These are phyloP conservation scores for Hepatocystis sp. DNA, from an alignment of 169 alveolate genomes.

Conservation along the genomic window DNA sequence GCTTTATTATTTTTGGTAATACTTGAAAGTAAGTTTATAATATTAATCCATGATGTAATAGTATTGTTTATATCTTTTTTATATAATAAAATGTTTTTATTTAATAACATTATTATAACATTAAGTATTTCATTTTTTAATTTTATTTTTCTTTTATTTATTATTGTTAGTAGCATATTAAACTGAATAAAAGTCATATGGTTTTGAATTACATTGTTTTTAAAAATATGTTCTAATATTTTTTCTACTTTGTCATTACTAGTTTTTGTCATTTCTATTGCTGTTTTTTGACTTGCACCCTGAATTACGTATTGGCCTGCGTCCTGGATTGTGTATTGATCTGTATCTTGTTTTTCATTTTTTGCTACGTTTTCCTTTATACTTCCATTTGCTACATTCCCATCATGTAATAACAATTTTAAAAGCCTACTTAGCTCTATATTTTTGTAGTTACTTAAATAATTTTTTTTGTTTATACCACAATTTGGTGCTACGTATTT, in stretches of 20 bases:
- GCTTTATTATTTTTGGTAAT: slow-evolving; percentile 30
- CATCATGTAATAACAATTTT: neutral
- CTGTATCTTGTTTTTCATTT: slow-evolving; percentile 5
- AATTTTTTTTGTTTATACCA: too few relatives aligned
- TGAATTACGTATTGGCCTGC: too few relatives aligned
- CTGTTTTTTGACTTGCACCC: too few relatives aligned
- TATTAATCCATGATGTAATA: slow-evolving; percentile 44
- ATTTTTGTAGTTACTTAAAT: neutral
- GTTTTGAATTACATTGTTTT: slow-evolving; percentile 12
- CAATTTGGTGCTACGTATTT: too few relatives aligned
- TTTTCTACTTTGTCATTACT: neutral
- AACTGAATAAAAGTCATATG: slow-evolving; percentile 36
- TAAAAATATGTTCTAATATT: slow-evolving; percentile 20
- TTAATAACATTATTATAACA: slow-evolving; percentile 24
- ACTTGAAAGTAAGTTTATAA: slow-evolving; percentile 17
- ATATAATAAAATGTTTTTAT: slow-evolving; percentile 10
- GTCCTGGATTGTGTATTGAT: too few relatives aligned
- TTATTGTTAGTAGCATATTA: slow-evolving; percentile 55
- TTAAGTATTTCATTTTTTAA: slow-evolving; percentile 26
- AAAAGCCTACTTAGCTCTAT: slow-evolving; percentile 22
- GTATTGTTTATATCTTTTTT: slow-evolving; percentile 42
- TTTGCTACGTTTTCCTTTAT: slow-evolving; percentile 4
- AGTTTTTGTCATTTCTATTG: too few relatives aligned
- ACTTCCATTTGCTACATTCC: slow-evolving; percentile 16
- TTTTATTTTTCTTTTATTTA: slow-evolving; percentile 38